A percentile compares a stretch with the other conserved stretches of the same genome.
Evolutionary conservation across 176 grass and related monocot species (phyloP).

Genomic region (Panicum miliaceum): DNA sequence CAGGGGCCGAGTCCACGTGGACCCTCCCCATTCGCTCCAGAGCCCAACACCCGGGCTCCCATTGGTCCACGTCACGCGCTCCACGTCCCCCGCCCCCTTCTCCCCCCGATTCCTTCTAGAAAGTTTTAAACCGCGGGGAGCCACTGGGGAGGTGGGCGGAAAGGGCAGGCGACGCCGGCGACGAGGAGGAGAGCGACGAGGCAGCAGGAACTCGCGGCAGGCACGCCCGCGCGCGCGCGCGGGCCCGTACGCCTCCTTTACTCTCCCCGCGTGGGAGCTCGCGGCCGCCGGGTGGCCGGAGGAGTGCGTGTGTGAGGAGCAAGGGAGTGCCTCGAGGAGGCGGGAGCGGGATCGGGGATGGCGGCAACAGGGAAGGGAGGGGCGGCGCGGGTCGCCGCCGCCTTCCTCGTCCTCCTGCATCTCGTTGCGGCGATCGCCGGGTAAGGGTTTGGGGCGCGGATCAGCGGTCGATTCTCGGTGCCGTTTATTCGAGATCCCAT

Average conservation of each 20-base stretch:
- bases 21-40: neutral
- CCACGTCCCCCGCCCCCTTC: conserved; percentile 41
- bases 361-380: conserved; percentile 27
- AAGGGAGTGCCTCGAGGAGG: neutral
- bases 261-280: neutral
- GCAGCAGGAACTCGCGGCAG: neutral
- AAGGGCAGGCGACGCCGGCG: conserved; percentile 5
- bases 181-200: neutral
- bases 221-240: neutral
- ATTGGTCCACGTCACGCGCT: conserved; percentile 59
- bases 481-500: conserved; percentile 29
- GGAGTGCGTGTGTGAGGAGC: neutral
- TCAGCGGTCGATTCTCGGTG: neutral
- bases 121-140: conserved; percentile 38
- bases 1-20: neutral
- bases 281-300: neutral
- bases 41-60: neutral
- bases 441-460: conserved; percentile 34
- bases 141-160: neutral
- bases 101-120: conserved; percentile 42
- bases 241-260: neutral
- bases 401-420: conserved; percentile 44
- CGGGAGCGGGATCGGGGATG: conserved; percentile 18
- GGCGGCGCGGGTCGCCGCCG: conserved; percentile 23
- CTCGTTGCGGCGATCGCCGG: conserved; percentile 40